Evolutionary conservation across 768 basidiomycete species (phyloP), one percentile per base, ranked within the genome.

Genomic region (Neoboletus magnificus): DNA sequence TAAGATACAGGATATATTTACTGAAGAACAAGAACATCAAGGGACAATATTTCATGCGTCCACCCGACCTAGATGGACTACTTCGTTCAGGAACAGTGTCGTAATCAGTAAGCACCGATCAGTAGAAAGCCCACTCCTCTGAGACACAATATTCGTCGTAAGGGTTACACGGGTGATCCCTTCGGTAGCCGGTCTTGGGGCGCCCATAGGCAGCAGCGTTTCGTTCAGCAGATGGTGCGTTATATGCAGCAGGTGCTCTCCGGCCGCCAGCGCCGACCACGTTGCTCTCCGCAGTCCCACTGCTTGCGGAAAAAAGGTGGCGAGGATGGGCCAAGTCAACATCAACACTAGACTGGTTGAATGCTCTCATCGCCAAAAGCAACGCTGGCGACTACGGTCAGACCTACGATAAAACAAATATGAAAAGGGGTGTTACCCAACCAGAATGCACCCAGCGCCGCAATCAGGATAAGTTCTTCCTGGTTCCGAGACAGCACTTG

Each of bases 401-500:
- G 50, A 54, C 48, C 16, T 30, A 33, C 12, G 39, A 46, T 11
- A 35, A 47, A 39, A 2, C 10, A 37, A 23, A 36, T 4, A 29
- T 2, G 3, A 32, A 50, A 29, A 55, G 23, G 23, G 37, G 73
- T 82, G 67, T n/a, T 67, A 90, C 90, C 87, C 48, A 91, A 74
- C 87, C 87, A 91, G 66, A 88, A 82, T 55, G 91, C 72, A 12
- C 84, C 88, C 54, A 91, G 78, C 3, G 85, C 84, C 6, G 76
- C 83, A 57, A 92, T 86, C 69, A 92, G 65, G 20, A 87, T 73
- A 71, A 83, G 78, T 64, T 92, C 88, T 65, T 90, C 87, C 62
- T 92, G 90, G 52, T 76, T 77, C 61, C 82, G 83, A 43, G 86
- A 83, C 62, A 92, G 69, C 57, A 85, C 66, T 48, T 79, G 79